Evolutionary conservation across 139 green algal genomes (phyloP).

Genomic region (Coelastrella sp.): DNA sequence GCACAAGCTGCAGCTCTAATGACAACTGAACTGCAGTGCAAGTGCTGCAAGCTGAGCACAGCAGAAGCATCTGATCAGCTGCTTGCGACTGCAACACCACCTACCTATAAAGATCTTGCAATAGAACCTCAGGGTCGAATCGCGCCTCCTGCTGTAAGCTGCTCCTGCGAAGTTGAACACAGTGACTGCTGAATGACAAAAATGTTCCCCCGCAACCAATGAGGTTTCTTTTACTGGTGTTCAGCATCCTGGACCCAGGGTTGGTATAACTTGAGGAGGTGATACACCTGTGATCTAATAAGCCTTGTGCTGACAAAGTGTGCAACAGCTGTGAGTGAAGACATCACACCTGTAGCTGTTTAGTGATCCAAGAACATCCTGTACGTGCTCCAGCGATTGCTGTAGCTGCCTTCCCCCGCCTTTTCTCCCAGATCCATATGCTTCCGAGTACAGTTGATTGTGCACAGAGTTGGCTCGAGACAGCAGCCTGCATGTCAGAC

Average conservation of each 20-base stretch:
- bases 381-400: conserved; percentile 17
- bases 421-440: conserved; percentile 24
- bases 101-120: conserved; percentile 30
- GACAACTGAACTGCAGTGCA: neutral
- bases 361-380: conserved; percentile 1
- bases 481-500: conserved; percentile 13
- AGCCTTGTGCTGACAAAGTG: no score
- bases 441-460: conserved; percentile 3
- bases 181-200: no score
- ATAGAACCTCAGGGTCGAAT: conserved; percentile 35
- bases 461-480: conserved; percentile 21
- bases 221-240: no score
- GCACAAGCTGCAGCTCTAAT: neutral
- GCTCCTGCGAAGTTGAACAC: neutral
- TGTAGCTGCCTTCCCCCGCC: conserved; percentile 5
- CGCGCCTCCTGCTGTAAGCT: conserved; percentile 13
- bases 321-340: no score
- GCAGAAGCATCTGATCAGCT: no score
- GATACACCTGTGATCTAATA: no score
- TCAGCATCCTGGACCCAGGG: no score
- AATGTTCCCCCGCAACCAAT: no score
- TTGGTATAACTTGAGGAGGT: no score
- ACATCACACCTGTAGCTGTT: conserved; percentile 37
- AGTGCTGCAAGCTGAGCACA: no score
- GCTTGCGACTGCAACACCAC: no score